Base-by-base conservation (phyloP, 805 yeast species). In the Maudiozyma barnettii region DNA sequence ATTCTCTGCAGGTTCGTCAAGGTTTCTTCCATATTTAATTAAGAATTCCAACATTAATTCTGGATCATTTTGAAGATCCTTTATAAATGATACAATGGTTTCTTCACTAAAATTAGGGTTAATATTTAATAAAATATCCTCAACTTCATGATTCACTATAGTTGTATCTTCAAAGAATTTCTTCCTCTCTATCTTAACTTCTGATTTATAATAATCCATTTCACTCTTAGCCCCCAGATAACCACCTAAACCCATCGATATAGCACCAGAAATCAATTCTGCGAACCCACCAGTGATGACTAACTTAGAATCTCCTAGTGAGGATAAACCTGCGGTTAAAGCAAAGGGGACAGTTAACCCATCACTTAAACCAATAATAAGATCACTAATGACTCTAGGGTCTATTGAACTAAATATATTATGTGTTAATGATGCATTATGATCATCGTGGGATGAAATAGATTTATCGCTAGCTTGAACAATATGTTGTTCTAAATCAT, bases 261-360 rank as follows among this genome's bases (percentile, higher is more conserved):
- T 90, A 41, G 98, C 95, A 43, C 99, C 99, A 5, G 96, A 85
- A 3, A 91, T 95, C 55, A 91, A 78, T 71, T 91, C 99, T 9
- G 98, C 98, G 76, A 91, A 78, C 21, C 98, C 99, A 74, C 98
- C 99, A 23, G 98, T 89, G 51, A 91, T 89, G 45, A 91, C 99
- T 53, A 91, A 76, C 64, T 78, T 84, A 16, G 96, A 72, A 64
- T 87, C 85, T 45, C 99, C 99, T 45, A 91, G 75, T 1, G 95
- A 82, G 1, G 95, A 84, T 47, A 91, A 75, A 43, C 98, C 99
- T 0, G 99, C 98, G 1, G 98, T 93, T 56, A 93, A 75, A 1
- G 99, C 99, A 73, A 91, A 91, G n/a, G 99, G 99, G 38, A 91
- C 99, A 0, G 98, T 91, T 54, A 91, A 75, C 4, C 99, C 99